Percentiles rank a stretch among this genome's conserved stretches.
Conservation (phyloP, 306 rosid species). For the Mimosa pudica region DNA sequence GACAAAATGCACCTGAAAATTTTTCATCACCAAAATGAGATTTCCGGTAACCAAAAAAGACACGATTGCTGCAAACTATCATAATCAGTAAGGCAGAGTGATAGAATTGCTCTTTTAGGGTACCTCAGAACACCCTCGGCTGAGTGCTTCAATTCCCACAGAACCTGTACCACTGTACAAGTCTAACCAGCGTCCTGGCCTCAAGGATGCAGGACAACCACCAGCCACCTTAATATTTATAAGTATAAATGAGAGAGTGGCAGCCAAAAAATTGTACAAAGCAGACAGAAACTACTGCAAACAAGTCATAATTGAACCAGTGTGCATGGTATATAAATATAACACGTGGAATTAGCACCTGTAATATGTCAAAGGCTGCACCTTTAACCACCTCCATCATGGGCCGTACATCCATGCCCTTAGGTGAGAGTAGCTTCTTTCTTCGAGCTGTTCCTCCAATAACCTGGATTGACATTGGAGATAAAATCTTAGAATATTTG, state of each 20-base stretch:
- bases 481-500: background rate
- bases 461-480: constrained; percentile 53
- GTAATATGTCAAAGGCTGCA: constrained; percentile 90
- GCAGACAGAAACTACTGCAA: constrained; percentile 15
- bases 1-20: constrained; percentile 83
- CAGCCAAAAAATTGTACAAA: background rate
- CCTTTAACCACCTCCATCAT: constrained; percentile 99
- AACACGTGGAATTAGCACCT: constrained; percentile 50
- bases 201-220: constrained; percentile 85
- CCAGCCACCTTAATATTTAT: constrained; percentile 72
- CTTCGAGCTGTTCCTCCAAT: constrained; percentile 93
- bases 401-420: constrained; percentile 97
- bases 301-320: constrained; percentile 19
- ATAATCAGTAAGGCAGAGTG: constrained; percentile 18
- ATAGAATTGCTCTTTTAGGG: constrained; percentile 22
- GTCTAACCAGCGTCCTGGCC: constrained; percentile 98
- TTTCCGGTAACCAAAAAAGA: background rate
- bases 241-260: constrained; percentile 20
- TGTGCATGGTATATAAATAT: background rate
- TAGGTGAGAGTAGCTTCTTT: constrained; percentile 84
- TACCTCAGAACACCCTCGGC: constrained; percentile 97
- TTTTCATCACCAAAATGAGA: constrained; percentile 22
- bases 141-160: constrained; percentile 96
- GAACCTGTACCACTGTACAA: constrained; percentile 98
- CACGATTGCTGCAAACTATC: constrained; percentile 4